Percentiles rank a stretch among this genome's conserved stretches.
These are phyloP conservation scores for Cryphonectria carpinicola DNA, from an alignment of 2,329 filamentous ascomycete species.

Conservation along the genomic window DNA sequence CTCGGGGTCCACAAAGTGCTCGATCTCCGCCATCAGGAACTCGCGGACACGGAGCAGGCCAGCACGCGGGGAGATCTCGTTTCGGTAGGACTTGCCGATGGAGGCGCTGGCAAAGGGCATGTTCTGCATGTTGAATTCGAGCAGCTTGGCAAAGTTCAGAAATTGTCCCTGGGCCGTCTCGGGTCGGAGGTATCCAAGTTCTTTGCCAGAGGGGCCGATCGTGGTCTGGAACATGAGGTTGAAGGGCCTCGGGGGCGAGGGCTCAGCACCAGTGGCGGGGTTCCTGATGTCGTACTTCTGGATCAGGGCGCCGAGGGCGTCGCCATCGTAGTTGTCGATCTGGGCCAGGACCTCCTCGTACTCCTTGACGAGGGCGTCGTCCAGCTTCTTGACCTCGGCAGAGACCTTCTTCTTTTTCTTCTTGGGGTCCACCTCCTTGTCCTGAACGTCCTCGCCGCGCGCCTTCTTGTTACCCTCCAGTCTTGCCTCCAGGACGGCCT, in stretches of 20 bases:
- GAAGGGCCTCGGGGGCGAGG: conserved; percentile 84
- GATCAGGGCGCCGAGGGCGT: conserved; percentile 85
- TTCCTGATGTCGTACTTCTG: conserved; percentile 90
- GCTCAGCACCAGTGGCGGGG: conserved; percentile 75
- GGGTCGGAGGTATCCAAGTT: conserved; percentile 83
- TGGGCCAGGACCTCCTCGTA: conserved; percentile 89
- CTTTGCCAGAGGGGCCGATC: conserved; percentile 89
- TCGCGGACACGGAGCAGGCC: conserved; percentile 93
- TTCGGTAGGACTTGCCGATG: conserved; percentile 97
- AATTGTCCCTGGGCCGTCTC: conserved; percentile 99
- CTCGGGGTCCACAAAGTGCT: conserved; percentile 95
- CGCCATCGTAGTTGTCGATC: conserved; percentile 94
- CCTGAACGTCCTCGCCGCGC: conserved; percentile 78
- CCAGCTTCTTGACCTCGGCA: conserved; percentile 79
- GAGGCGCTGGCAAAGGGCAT: conserved; percentile 98
- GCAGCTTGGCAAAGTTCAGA: conserved; percentile 92
- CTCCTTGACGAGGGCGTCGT: conserved; percentile 83
- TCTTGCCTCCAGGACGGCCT: conserved; percentile 86
- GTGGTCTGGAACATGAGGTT: conserved; percentile 99
- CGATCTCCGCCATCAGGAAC: conserved; percentile 98
- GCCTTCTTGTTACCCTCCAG: conserved; percentile 92
- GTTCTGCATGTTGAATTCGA: conserved; percentile 91
- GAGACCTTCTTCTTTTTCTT: conserved; percentile 86
- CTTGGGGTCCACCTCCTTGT: conserved; percentile 71
- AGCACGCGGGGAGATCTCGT: conserved; percentile 92